These are phyloP conservation scores for Pyracantha coccinea DNA, from an alignment of 331 rosid genomes.

Conservation along the genomic window DNA sequence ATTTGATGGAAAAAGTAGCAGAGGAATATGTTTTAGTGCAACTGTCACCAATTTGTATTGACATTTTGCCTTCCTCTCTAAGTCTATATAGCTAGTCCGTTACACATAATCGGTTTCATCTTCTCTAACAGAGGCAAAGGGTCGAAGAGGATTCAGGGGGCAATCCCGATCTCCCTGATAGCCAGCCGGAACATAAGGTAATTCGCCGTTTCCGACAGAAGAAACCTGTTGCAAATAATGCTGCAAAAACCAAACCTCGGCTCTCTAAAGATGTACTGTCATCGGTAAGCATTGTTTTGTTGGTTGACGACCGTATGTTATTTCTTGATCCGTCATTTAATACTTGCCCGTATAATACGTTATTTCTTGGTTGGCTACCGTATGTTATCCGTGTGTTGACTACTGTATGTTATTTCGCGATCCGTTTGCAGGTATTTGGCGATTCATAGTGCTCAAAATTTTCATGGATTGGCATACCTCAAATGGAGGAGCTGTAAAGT, in stretches of 20 bases:
- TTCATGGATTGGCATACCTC: not conserved
- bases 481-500: not conserved
- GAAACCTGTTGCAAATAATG: conserved; percentile 37
- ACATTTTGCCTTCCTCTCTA: not conserved
- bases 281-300: conserved; percentile 39
- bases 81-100: not conserved
- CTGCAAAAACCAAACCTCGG: conserved; percentile 27
- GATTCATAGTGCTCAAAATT: conserved; percentile 22
- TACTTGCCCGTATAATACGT: not conserved
- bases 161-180: conserved; percentile 9
- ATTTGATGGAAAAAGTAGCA: not conserved
- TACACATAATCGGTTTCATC: not conserved
- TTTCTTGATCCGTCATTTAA: conserved; percentile 2
- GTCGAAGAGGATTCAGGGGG: conserved; percentile 29
- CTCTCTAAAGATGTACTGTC: conserved; percentile 51
- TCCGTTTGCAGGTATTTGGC: conserved; percentile 60
- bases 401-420: not conserved
- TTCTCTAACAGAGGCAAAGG: conserved; percentile 62
- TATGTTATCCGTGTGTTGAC: too few species aligned
- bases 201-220: conserved; percentile 63
- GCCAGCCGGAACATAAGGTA: conserved; percentile 25
- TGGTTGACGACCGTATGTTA: not conserved
- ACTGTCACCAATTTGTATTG: not conserved
- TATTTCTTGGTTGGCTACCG: too few species aligned
- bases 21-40: not conserved